Evolutionary conservation across 257 asterid genomes (phyloP).

Genomic region (Solanum dulcamara): DNA sequence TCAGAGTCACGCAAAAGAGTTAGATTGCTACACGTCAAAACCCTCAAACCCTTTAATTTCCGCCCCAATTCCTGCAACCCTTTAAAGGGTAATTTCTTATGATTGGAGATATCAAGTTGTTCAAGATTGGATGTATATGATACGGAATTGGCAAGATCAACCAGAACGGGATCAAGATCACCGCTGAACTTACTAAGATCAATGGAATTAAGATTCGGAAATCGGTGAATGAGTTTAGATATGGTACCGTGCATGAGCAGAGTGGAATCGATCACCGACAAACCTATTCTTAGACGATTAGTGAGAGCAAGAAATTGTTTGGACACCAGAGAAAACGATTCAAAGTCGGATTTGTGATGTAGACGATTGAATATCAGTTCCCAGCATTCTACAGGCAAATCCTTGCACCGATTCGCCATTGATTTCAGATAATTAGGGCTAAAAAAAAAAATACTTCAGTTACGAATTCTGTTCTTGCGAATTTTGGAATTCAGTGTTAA

Average conservation of each 20-base stretch:
- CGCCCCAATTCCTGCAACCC: not conserved
- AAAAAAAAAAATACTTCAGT: not conserved
- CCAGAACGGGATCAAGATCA: not conserved
- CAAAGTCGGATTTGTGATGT: not conserved
- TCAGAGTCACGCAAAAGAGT: not conserved
- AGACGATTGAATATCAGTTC: constrained; percentile 3
- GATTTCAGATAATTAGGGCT: not conserved
- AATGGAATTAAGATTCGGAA: not conserved
- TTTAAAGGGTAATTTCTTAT: not conserved
- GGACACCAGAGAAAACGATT: constrained; percentile 10
- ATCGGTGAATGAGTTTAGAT: constrained; percentile 2
- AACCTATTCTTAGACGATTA: not conserved
- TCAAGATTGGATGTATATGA: not conserved
- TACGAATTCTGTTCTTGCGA: not conserved
- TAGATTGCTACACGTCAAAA: constrained; percentile 1
- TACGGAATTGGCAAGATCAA: not conserved
- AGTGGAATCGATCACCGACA: not conserved
- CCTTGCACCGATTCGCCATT: not conserved
- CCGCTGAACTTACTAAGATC: not conserved
- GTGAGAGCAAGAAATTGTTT: constrained; percentile 8
- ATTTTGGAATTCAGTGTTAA: not conserved
- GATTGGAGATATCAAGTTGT: not conserved
- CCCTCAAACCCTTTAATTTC: not conserved
- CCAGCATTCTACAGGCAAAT: constrained; percentile 14
- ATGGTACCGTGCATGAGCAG: not conserved